Percentiles rank a stretch among this genome's conserved stretches.
phyloP scores from a whole-genome alignment of 129 eudicot species.

The Artemisia argyi region DNA sequence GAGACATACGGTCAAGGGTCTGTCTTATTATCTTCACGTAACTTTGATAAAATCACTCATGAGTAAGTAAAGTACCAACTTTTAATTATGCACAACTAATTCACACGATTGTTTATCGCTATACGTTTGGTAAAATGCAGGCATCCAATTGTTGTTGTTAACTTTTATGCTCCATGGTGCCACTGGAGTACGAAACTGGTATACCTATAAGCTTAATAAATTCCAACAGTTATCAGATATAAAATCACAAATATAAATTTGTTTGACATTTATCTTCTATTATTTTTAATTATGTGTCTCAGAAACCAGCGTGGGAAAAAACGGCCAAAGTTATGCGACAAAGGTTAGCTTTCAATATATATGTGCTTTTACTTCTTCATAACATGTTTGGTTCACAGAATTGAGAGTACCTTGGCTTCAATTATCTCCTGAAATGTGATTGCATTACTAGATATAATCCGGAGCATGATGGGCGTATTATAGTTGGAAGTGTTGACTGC shows the following conservation, averaged over 20 bases:
- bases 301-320: constrained; percentile 98
- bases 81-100: background rate
- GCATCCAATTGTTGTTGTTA: constrained; percentile 74
- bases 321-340: constrained; percentile 77
- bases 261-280: constrained; percentile 3
- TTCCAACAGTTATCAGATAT: background rate
- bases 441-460: constrained; percentile 66
- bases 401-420: constrained; percentile 6
- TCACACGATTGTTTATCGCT: constrained; percentile 1
- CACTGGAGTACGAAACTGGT: constrained; percentile 87
- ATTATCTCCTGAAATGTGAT: constrained; percentile 20
- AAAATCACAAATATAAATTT: background rate
- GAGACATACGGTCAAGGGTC: constrained; percentile 79
- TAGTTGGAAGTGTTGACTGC: constrained; percentile 88
- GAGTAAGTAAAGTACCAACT: constrained; percentile 47
- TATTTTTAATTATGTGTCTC: constrained; percentile 24
- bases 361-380: constrained; percentile 10
- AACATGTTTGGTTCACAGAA: constrained; percentile 6
- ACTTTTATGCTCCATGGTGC: constrained; percentile 96
- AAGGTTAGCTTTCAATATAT: constrained; percentile 43
- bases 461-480: constrained; percentile 79
- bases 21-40: constrained; percentile 46
- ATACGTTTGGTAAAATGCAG: constrained; percentile 42
- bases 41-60: constrained; percentile 68
- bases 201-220: background rate